Evolutionary conservation across 2,329 filamentous ascomycete species (phyloP).

Genomic region (Fusarium sp.): DNA sequence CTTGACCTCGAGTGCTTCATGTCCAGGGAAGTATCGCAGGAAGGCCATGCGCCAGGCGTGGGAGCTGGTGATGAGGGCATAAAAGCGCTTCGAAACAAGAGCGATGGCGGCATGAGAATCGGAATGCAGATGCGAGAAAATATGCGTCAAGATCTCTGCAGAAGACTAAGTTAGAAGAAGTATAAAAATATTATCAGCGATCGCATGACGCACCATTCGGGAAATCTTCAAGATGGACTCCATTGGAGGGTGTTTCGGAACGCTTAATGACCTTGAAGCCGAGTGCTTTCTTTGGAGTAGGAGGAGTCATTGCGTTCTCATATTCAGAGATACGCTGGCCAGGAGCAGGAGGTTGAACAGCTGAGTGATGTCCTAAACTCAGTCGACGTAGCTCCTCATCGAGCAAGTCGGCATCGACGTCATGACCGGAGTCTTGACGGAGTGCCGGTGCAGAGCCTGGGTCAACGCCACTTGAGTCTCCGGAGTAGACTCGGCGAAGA

Average conservation of each 20-base stretch:
- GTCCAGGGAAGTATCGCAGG: conserved; percentile 87
- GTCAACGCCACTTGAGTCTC: conserved; percentile 54
- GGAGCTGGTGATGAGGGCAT: conserved; percentile 86
- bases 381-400: conserved; percentile 65
- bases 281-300: conserved; percentile 60
- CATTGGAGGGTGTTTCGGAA: conserved; percentile 53
- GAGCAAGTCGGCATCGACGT: conserved; percentile 59
- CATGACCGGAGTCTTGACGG: conserved; percentile 47
- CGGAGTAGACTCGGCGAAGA: conserved; percentile 50
- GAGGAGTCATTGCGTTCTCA: conserved; percentile 68
- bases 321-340: conserved; percentile 71
- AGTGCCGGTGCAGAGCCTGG: conserved; percentile 51
- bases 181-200: neutral
- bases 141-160: conserved; percentile 89
- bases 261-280: conserved; percentile 69
- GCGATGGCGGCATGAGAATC: conserved; percentile 85
- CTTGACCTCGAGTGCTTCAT: conserved; percentile 58
- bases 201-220: conserved; percentile 78
- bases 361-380: conserved; percentile 55
- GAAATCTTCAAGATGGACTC: conserved; percentile 67
- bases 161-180: conserved; percentile 29
- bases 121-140: conserved; percentile 89
- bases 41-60: conserved; percentile 96
- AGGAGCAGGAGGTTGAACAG: conserved; percentile 51
- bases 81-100: conserved; percentile 88